Evolutionary conservation across 352 stramenopile species (phyloP).

Genomic region (Phytophthora constricta): DNA sequence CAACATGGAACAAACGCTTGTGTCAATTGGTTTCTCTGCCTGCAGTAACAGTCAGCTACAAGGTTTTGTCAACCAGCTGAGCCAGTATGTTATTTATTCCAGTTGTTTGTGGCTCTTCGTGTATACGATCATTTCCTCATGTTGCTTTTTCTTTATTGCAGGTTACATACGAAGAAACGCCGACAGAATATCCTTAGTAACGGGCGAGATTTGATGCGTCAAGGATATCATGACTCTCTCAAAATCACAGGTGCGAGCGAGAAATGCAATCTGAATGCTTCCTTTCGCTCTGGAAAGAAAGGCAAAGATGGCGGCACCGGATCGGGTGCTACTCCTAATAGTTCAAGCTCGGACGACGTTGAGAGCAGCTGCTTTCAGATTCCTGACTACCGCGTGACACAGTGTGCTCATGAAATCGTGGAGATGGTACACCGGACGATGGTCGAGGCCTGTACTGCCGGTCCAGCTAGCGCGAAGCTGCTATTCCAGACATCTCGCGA

Average conservation of each 20-base stretch:
- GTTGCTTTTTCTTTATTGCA: conserved; percentile 19
- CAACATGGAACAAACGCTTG: conserved; percentile 56
- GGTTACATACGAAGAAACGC: conserved; percentile 75
- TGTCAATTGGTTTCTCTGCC: conserved; percentile 53
- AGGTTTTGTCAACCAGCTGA: conserved; percentile 62
- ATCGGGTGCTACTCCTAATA: conserved; percentile 9
- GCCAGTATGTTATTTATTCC: conserved; percentile 47
- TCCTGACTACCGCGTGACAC: conserved; percentile 66
- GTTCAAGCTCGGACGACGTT: conserved; percentile 30
- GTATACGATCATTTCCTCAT: too few species aligned
- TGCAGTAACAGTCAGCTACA: conserved; percentile 66
- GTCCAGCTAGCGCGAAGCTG: conserved; percentile 50
- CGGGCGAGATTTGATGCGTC: conserved; percentile 60
- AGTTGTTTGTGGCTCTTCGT: too few species aligned
- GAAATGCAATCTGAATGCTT: conserved; percentile 61
- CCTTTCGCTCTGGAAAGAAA: conserved; percentile 46
- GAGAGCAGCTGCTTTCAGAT: conserved; percentile 69
- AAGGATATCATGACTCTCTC: conserved; percentile 69
- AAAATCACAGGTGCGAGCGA: conserved; percentile 58
- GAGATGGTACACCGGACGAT: conserved; percentile 72
- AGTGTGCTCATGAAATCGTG: conserved; percentile 64
- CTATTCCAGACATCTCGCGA: conserved; percentile 86
- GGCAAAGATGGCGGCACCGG: conserved; percentile 23
- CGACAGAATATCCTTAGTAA: conserved; percentile 61
- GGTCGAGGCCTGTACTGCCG: conserved; percentile 59